Evolutionary conservation across 768 basidiomycete species (phyloP).

Genomic region (Tulasnella sp.): DNA sequence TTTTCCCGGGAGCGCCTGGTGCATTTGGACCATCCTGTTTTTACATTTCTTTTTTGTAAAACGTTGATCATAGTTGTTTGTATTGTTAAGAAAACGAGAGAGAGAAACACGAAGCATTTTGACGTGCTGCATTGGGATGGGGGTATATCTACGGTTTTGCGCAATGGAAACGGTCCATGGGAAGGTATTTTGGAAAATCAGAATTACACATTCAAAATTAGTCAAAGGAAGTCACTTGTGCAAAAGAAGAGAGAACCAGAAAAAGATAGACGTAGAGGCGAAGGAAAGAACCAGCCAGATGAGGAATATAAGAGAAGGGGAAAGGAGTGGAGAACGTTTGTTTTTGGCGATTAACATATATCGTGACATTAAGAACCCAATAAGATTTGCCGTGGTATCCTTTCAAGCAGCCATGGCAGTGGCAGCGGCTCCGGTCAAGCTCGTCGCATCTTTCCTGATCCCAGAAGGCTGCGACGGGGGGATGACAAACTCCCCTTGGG

Average conservation of each 20-base stretch:
- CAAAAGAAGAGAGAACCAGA: neutral
- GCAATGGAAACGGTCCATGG: neutral
- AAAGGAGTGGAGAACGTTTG: neutral
- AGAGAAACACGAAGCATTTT: neutral
- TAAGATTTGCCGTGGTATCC: neutral
- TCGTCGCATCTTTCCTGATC: neutral
- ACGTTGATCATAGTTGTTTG: neutral
- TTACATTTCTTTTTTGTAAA: neutral
- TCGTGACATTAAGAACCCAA: neutral
- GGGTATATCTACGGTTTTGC: neutral
- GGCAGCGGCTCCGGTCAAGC: slow-evolving; percentile 2
- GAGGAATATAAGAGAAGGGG: neutral
- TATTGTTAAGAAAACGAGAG: neutral
- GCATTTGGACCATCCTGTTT: neutral
- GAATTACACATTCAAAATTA: neutral
- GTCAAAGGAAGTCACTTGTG: neutral
- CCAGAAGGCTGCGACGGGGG: neutral
- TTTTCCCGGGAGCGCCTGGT: neutral
- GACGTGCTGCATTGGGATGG: neutral
- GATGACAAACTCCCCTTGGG: neutral
- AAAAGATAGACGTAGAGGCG: neutral
- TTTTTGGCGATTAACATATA: neutral
- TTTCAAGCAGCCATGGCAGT: neutral
- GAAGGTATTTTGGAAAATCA: neutral
- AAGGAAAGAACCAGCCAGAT: neutral